Evolutionary conservation across 257 asterid species (phyloP).

Genomic region (Solanum gracilifrons): DNA sequence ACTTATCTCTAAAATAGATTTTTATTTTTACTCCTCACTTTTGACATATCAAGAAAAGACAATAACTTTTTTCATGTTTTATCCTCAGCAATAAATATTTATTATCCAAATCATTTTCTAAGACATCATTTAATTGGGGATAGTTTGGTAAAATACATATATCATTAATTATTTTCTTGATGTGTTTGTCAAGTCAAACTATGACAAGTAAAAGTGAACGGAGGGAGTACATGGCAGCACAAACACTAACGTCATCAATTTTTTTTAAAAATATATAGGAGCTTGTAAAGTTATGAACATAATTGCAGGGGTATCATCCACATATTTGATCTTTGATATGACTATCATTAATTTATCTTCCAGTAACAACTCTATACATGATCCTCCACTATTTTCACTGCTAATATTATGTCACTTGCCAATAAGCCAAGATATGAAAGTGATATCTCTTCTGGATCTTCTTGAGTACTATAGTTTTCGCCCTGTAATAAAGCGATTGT

Average conservation of each 20-base stretch:
- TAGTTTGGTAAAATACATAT: too few species aligned
- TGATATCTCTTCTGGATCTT: neutral
- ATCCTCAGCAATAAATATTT: too few species aligned
- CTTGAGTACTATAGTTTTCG: neutral
- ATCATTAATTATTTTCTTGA: too few species aligned
- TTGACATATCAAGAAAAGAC: too few species aligned
- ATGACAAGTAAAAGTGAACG: too few species aligned
- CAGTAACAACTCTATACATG: neutral
- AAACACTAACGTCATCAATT: neutral
- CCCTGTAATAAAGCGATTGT: neutral
- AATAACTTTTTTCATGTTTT: too few species aligned
- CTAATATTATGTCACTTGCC: neutral
- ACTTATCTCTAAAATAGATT: too few species aligned
- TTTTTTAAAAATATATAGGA: too few species aligned
- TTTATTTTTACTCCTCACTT: too few species aligned
- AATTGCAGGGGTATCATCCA: neutral
- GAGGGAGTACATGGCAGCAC: neutral
- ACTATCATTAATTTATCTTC: neutral
- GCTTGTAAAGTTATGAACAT: neutral
- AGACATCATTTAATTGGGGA: too few species aligned
- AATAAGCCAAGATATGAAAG: neutral
- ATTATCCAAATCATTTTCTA: too few species aligned
- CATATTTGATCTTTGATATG: neutral
- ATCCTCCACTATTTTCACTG: neutral
- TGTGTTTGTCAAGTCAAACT: too few species aligned